phyloP scores from a whole-genome alignment of 805 yeast genomes.

The Schizosaccharomyces osmophilus region DNA sequence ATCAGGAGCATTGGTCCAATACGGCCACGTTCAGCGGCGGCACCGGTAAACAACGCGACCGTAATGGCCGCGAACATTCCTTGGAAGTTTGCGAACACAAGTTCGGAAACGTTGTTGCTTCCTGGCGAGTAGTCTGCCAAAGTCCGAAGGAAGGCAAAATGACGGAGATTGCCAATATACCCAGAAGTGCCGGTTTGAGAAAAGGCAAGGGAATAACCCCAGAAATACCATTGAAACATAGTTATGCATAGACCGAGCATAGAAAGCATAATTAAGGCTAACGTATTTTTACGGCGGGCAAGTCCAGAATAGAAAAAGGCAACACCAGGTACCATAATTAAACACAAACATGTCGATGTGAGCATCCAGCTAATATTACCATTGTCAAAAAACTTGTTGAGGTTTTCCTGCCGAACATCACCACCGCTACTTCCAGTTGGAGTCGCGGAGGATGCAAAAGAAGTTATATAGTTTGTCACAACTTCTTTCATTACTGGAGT shows the following conservation, averaged over 20 bases:
- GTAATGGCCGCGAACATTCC: constrained; percentile 86
- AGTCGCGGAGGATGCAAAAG: constrained; percentile 2
- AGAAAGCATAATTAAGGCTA: constrained; percentile 82
- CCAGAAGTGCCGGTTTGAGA: constrained; percentile 54
- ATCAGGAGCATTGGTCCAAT: constrained; percentile 65
- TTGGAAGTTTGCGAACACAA: constrained; percentile 68
- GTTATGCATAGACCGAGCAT: constrained; percentile 51
- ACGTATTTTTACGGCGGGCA: constrained; percentile 85
- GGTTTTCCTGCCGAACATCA: constrained; percentile 35
- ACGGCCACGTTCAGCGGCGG: constrained; percentile 80
- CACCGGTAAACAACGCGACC: constrained; percentile 73
- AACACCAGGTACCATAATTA: constrained; percentile 85
- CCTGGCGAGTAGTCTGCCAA: constrained; percentile 21
- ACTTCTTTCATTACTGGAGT: too few species aligned
- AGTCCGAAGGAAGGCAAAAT: constrained; percentile 59
- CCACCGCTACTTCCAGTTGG: constrained; percentile 39
- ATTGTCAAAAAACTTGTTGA: constrained; percentile 25
- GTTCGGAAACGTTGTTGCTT: constrained; percentile 39
- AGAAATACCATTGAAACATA: constrained; percentile 59
- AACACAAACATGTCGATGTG: constrained; percentile 53
- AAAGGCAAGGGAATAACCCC: constrained; percentile 93
- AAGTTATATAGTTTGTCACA: neutral
- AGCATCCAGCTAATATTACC: constrained; percentile 74
- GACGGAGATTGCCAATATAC: constrained; percentile 66
- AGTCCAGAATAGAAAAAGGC: constrained; percentile 84